phyloP scores from a whole-genome alignment of 2,329 filamentous ascomycete genomes.

The Colletotrichum lupini region DNA sequence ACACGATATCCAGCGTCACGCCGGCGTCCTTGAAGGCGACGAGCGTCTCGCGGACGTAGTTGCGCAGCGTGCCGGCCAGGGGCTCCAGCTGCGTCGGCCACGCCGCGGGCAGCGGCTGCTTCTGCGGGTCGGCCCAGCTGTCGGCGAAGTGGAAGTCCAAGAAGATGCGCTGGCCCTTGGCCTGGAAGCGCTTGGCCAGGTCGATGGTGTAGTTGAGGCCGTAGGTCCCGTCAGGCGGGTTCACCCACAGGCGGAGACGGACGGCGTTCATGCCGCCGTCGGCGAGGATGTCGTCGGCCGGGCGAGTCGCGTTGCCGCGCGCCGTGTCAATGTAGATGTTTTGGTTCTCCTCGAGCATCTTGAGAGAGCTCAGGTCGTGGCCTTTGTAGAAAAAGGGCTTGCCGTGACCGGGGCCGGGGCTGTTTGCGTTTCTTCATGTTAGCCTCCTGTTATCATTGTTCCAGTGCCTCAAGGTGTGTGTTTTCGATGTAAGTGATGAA shows the following conservation, averaged over 20 bases:
- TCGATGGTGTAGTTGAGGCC: conserved; percentile 39
- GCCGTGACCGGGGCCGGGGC: not conserved
- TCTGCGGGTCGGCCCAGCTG: conserved; percentile 48
- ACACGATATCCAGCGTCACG: conserved; percentile 51
- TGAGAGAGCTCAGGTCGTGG: conserved; percentile 31
- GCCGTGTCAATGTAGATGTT: conserved; percentile 30
- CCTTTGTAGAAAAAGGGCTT: conserved; percentile 33
- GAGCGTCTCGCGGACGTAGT: conserved; percentile 49
- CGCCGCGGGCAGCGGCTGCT: conserved; percentile 45
- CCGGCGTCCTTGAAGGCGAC: conserved; percentile 49
- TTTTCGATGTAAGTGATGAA: no score
- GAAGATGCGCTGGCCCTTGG: conserved; percentile 49
- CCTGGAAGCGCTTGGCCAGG: conserved; percentile 46
- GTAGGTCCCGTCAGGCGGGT: conserved; percentile 30
- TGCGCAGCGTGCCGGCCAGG: conserved; percentile 43
- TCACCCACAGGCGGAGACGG: conserved; percentile 30
- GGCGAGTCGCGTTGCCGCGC: conserved; percentile 19
- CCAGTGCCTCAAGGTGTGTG: no score
- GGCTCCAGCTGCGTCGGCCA: conserved; percentile 46
- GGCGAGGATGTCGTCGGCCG: conserved; percentile 31
- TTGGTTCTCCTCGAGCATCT: conserved; percentile 29
- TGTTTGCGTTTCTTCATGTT: not conserved
- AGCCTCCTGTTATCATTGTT: not conserved
- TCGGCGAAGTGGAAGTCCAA: conserved; percentile 48
- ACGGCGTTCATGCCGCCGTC: conserved; percentile 33